Evolutionary conservation across 345 rosid genomes (phyloP).

Genomic region (Populus alba): DNA sequence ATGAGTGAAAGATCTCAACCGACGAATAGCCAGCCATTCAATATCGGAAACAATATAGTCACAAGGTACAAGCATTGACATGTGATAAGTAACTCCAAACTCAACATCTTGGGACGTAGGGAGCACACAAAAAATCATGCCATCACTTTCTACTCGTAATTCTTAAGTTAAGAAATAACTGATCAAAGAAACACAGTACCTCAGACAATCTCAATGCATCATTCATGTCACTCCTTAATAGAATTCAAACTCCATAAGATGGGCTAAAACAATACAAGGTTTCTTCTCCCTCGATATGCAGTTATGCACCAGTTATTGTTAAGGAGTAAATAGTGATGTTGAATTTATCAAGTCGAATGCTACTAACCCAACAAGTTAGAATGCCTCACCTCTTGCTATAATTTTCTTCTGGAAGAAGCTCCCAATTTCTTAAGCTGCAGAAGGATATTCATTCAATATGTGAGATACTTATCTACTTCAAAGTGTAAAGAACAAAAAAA

Average conservation of each 20-base stretch:
- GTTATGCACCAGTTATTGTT: not conserved
- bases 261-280: not conserved
- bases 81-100: not conserved
- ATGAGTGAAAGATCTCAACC: not conserved
- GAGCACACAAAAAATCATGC: not conserved
- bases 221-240: not conserved
- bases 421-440: conserved; percentile 86
- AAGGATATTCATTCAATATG: not conserved
- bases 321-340: not conserved
- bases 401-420: conserved; percentile 70
- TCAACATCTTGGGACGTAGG: not conserved
- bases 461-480: not conserved
- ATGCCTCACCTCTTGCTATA: conserved; percentile 67
- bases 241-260: not conserved
- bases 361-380: not conserved
- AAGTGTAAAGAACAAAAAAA: not conserved
- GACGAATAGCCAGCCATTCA: not conserved
- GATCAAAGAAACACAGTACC: not conserved
- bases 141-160: not conserved
- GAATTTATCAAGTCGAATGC: not conserved
- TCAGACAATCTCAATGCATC: too few relatives aligned
- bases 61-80: not conserved
- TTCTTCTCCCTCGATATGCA: not conserved
- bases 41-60: not conserved
- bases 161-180: not conserved